A percentile compares a stretch with the other conserved stretches of the same genome.
These are phyloP conservation scores for Salix exigua DNA, from an alignment of 345 rosid species.

Conservation along the genomic window DNA sequence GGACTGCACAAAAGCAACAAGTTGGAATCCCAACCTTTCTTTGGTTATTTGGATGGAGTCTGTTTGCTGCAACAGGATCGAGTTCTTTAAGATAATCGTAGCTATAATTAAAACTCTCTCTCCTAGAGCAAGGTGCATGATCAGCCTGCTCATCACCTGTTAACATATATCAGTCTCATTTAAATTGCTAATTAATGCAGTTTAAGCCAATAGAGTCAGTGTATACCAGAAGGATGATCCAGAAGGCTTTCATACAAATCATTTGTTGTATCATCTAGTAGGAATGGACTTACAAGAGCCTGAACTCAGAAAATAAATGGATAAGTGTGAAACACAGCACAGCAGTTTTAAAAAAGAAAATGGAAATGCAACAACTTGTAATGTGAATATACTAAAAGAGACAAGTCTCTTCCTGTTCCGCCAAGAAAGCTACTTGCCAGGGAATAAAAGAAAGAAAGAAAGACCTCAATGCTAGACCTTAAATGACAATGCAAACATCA, in stretches of 20 bases:
- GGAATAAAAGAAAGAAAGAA: not conserved
- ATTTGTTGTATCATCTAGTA: conserved; percentile 58
- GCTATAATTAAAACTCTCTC: conserved; percentile 29
- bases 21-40: conserved; percentile 57
- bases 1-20: not conserved
- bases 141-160: conserved; percentile 39
- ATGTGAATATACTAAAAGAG: not conserved
- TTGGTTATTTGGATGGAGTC: conserved; percentile 83
- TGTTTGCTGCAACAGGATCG: conserved; percentile 87
- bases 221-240: conserved; percentile 44
- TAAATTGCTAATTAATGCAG: not conserved
- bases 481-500: not conserved
- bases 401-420: no score
- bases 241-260: conserved; percentile 30
- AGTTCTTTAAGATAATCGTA: conserved; percentile 65
- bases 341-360: not conserved
- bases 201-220: conserved; percentile 4
- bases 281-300: conserved; percentile 87
- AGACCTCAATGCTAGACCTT: not conserved
- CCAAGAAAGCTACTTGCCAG: not conserved
- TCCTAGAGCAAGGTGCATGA: conserved; percentile 25
- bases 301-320: conserved; percentile 19
- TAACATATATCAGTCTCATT: not conserved
- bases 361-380: not conserved
- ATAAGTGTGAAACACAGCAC: not conserved